phyloP scores from a whole-genome alignment of 768 basidiomycete species.

The Russula lepida region DNA sequence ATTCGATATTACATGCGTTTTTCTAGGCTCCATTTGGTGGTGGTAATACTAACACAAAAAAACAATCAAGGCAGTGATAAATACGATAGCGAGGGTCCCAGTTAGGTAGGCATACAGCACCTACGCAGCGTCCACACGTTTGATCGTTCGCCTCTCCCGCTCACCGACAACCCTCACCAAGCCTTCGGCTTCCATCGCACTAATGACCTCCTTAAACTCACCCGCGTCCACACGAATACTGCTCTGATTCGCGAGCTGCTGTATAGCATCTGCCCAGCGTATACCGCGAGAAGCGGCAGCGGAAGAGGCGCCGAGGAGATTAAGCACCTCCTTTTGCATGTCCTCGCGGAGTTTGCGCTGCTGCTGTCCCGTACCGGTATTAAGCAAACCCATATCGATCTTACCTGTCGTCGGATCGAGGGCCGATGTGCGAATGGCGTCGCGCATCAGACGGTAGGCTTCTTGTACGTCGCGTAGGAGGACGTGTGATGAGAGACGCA shows the following conservation, averaged over 20 bases:
- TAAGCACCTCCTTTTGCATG: slow-evolving; percentile 74
- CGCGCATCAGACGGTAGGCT: slow-evolving; percentile 90
- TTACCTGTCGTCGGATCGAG: slow-evolving; percentile 96
- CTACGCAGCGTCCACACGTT: slow-evolving; percentile 45
- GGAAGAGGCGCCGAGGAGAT: slow-evolving; percentile 42
- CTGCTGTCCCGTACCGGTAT: slow-evolving; percentile 84
- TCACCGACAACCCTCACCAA: slow-evolving; percentile 80
- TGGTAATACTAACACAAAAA: too few species aligned
- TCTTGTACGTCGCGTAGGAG: slow-evolving; percentile 84
- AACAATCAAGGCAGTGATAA: background rate
- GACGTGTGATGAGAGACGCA: slow-evolving; percentile 86
- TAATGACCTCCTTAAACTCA: slow-evolving; percentile 79
- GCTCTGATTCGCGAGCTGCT: slow-evolving; percentile 73
- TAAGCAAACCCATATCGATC: slow-evolving; percentile 93
- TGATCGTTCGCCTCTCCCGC: slow-evolving; percentile 74
- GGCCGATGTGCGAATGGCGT: slow-evolving; percentile 89
- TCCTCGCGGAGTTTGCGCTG: slow-evolving; percentile 84
- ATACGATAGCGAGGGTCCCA: too few species aligned
- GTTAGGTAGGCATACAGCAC: background rate
- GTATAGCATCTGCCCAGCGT: slow-evolving; percentile 78
- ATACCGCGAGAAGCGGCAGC: slow-evolving; percentile 50
- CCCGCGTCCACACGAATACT: slow-evolving; percentile 66
- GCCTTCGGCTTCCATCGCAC: slow-evolving; percentile 77
- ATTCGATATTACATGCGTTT: background rate
- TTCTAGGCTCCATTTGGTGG: background rate